Evolutionary conservation across 78 protist genomes (phyloP).

Genomic region (Tieghemostelium lacteum): DNA sequence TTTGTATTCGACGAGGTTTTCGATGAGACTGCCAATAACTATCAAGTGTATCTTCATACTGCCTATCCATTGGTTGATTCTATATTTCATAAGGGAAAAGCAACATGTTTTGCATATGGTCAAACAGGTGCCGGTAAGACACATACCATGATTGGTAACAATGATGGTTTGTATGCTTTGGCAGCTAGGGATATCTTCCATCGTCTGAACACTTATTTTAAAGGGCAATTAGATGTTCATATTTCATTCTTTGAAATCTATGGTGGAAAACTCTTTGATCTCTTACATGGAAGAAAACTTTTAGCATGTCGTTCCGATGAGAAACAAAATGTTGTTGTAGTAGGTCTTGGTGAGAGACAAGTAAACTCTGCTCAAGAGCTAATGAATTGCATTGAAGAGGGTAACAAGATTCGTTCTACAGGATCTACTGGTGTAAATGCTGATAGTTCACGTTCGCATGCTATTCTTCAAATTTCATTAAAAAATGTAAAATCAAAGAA

Average conservation of each 20-base stretch:
- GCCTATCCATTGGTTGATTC: constrained; percentile 90
- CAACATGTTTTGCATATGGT: constrained; percentile 98
- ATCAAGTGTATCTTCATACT: constrained; percentile 83
- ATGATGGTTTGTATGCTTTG: constrained; percentile 83
- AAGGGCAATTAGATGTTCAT: constrained; percentile 45
- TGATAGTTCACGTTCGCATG: constrained; percentile 96
- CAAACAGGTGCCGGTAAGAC: constrained; percentile 96
- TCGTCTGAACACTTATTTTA: constrained; percentile 40
- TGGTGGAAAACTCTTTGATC: constrained; percentile 93
- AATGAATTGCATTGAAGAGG: constrained; percentile 83
- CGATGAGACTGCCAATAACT: constrained; percentile 83
- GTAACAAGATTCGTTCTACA: constrained; percentile 73
- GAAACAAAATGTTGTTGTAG: constrained; percentile 85
- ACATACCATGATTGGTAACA: constrained; percentile 90
- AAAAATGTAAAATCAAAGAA: constrained; percentile 18
- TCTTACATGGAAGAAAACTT: constrained; percentile 85
- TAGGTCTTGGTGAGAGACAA: constrained; percentile 87
- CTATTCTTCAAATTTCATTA: constrained; percentile 90
- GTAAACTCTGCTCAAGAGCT: constrained; percentile 73
- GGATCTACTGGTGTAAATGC: constrained; percentile 96
- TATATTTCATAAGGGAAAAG: constrained; percentile 90
- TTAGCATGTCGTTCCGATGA: constrained; percentile 91
- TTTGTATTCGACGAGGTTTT: constrained; percentile 94
- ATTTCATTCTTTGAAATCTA: constrained; percentile 95
- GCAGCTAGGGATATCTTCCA: constrained; percentile 92